A percentile compares a stretch with the other conserved stretches of the same genome.
Evolutionary conservation across 306 rosid genomes (phyloP).

Genomic region (Betula pendula): DNA sequence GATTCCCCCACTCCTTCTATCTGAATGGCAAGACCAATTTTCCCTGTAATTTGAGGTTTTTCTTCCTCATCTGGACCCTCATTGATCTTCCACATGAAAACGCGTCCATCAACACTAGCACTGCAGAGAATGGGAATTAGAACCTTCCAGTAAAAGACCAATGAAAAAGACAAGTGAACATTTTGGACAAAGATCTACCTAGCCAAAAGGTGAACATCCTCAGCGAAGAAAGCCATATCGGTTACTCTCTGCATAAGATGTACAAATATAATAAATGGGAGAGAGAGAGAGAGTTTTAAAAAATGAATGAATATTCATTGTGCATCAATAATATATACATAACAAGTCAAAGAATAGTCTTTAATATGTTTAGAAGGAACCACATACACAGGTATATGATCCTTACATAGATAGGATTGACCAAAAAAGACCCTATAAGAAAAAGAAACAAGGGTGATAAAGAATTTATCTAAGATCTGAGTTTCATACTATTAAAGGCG

Average conservation of each 20-base stretch:
- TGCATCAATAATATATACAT: constrained; percentile 19
- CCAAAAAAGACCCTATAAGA: too few relatives aligned
- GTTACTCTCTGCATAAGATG: constrained; percentile 57
- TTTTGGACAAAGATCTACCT: constrained; percentile 44
- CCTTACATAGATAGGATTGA: too few relatives aligned
- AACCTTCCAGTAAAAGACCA: constrained; percentile 5
- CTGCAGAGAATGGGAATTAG: constrained; percentile 34
- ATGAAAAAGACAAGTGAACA: constrained; percentile 21
- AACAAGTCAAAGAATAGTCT: background rate
- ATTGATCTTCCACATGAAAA: constrained; percentile 64
- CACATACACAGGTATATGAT: constrained; percentile 19
- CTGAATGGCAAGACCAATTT: constrained; percentile 56
- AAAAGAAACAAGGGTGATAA: too few relatives aligned
- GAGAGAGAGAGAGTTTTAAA: constrained; percentile 2
- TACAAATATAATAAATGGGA: constrained; percentile 16
- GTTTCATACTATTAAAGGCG: too few relatives aligned
- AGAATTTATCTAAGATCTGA: too few relatives aligned
- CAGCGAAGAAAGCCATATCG: constrained; percentile 75
- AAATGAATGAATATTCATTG: background rate
- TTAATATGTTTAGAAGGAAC: constrained; percentile 11
- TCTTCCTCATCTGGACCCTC: constrained; percentile 74
- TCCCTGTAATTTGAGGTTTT: constrained; percentile 72
- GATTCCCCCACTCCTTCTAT: constrained; percentile 54
- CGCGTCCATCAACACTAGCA: constrained; percentile 69
- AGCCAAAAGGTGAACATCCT: constrained; percentile 74